phyloP scores from a whole-genome alignment of 2,329 filamentous ascomycete species.

The Thermochaetoides dissita region DNA sequence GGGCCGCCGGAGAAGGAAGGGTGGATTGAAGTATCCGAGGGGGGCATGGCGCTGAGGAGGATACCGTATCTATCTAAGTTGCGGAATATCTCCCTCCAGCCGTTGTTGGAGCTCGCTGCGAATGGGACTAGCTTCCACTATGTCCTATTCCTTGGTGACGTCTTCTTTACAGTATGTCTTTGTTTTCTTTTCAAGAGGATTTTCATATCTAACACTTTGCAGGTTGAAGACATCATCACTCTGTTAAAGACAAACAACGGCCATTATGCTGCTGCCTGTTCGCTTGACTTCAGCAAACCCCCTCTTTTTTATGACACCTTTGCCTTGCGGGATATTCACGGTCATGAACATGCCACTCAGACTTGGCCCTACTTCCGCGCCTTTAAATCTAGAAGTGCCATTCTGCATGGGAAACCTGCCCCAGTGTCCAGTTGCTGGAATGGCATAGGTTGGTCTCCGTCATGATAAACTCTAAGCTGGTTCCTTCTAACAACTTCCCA shows the following conservation, averaged over 20 bases:
- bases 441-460: constrained; percentile 34
- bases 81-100: constrained; percentile 49
- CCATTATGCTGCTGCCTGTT: constrained; percentile 45
- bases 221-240: constrained; percentile 31
- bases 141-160: constrained; percentile 47
- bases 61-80: constrained; percentile 54
- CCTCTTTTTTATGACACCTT: constrained; percentile 48
- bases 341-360: constrained; percentile 35
- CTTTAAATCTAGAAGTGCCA: constrained; percentile 26
- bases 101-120: constrained; percentile 35
- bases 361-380: constrained; percentile 47
- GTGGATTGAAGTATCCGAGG: constrained; percentile 44
- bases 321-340: constrained; percentile 40
- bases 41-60: constrained; percentile 42
- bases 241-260: constrained; percentile 40
- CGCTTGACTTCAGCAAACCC: constrained; percentile 41
- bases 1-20: constrained; percentile 27
- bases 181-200: neutral
- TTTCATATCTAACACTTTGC: constrained; percentile 15
- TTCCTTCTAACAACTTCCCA: constrained; percentile 8
- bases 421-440: constrained; percentile 57
- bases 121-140: constrained; percentile 39
- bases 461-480: constrained; percentile 24
- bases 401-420: constrained; percentile 36
- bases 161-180: constrained; percentile 38